Evolutionary conservation across 257 asterid species (phyloP).

Genomic region (Petunia secreta): DNA sequence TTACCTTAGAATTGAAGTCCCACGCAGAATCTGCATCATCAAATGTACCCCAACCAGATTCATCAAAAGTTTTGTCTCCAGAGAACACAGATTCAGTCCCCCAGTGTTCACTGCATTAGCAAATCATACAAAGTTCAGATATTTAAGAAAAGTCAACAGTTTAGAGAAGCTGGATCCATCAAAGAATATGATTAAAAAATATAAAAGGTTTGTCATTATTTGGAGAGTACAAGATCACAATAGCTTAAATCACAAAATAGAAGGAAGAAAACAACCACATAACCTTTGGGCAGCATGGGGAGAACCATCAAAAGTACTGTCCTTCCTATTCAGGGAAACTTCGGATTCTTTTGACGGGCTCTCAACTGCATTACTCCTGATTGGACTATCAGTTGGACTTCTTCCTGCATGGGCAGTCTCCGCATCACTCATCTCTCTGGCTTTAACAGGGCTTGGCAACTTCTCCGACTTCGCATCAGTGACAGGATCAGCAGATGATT

Average conservation of each 20-base stretch:
- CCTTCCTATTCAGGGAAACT: constrained; percentile 50
- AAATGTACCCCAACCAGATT: constrained; percentile 74
- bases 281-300: constrained; percentile 77
- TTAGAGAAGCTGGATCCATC: neutral
- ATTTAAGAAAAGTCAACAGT: neutral
- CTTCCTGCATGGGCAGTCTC: constrained; percentile 43
- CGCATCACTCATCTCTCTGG: constrained; percentile 47
- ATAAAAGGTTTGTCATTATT: neutral
- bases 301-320: constrained; percentile 61
- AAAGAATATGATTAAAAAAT: neutral
- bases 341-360: constrained; percentile 65
- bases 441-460: constrained; percentile 42
- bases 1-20: constrained; percentile 54
- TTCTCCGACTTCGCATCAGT: constrained; percentile 53
- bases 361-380: constrained; percentile 50
- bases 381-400: constrained; percentile 81
- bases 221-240: neutral
- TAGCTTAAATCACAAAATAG: constrained; percentile 11
- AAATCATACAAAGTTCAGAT: constrained; percentile 17
- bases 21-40: constrained; percentile 74
- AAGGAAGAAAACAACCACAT: constrained; percentile 20
- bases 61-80: constrained; percentile 60
- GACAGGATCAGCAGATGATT: constrained; percentile 56
- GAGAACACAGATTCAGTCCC: constrained; percentile 41
- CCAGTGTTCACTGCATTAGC: constrained; percentile 61